Conservation (phyloP, 495 filamentous ascomycete genomes). For the Podospora sp. region DNA sequence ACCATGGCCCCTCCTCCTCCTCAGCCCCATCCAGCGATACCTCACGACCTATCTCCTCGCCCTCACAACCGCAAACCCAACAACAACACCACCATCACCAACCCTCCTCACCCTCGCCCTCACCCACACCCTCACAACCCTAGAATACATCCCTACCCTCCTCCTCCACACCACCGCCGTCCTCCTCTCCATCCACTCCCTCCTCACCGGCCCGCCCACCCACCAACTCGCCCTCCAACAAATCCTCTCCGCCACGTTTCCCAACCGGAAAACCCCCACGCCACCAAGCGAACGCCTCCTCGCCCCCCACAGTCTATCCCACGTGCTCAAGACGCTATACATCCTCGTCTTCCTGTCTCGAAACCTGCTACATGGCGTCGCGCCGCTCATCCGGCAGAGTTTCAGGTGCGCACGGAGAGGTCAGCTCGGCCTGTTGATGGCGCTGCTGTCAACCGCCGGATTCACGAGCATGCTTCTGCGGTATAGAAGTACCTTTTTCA, state of each 20-base stretch:
- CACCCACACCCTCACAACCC: not conserved
- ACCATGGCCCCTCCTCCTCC: conserved; percentile 7
- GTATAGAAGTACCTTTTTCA: conserved; percentile 33
- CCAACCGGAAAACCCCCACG: too few relatives aligned
- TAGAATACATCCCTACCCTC: conserved; percentile 4
- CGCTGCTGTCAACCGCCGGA: conserved; percentile 1
- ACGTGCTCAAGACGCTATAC: not conserved
- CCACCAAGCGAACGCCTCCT: too few relatives aligned
- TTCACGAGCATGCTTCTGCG: conserved; percentile 23
- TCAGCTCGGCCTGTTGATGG: conserved; percentile 25
- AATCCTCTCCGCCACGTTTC: conserved; percentile 6
- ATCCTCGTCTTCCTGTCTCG: not conserved
- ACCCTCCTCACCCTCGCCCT: not conserved
- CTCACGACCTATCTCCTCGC: conserved; percentile 3
- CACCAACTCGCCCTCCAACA: conserved; percentile 1
- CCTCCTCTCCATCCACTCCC: not conserved
- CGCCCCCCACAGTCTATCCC: too few relatives aligned
- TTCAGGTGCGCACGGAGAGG: conserved; percentile 19
- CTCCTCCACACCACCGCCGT: not conserved
- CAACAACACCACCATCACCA: not conserved
- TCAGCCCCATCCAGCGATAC: conserved; percentile 15
- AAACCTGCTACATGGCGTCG: conserved; percentile 1
- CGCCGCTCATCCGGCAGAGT: conserved; percentile 17
- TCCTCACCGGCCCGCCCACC: not conserved
- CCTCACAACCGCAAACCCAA: too few relatives aligned